Conservation (phyloP, 352 stramenopile genomes). For the Elongisporangium prolatum region DNA sequence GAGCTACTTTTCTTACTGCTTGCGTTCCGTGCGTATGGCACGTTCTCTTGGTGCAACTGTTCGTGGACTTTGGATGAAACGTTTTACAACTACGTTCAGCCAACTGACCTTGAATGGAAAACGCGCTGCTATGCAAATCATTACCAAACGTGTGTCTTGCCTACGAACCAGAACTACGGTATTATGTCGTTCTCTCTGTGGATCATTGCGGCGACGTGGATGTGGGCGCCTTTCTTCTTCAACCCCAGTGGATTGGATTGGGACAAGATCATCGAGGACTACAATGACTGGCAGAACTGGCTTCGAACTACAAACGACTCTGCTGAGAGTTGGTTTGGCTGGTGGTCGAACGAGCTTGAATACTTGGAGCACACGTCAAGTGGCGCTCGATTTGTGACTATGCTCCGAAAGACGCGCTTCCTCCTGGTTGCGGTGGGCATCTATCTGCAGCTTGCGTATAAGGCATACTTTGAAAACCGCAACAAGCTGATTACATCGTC, state of each 20-base stretch:
- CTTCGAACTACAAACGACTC: constrained; percentile 87
- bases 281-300: constrained; percentile 93
- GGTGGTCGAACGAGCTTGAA: constrained; percentile 80
- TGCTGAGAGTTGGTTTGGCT: constrained; percentile 83
- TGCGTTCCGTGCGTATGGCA: constrained; percentile 88
- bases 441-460: constrained; percentile 80
- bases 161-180: constrained; percentile 96
- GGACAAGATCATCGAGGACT: constrained; percentile 95
- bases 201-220: constrained; percentile 90
- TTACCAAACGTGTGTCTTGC: constrained; percentile 90
- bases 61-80: constrained; percentile 65
- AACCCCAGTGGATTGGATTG: constrained; percentile 98
- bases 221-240: constrained; percentile 90
- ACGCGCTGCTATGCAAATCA: constrained; percentile 74
- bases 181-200: constrained; percentile 96
- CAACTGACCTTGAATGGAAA: constrained; percentile 71
- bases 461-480: constrained; percentile 67
- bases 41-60: constrained; percentile 91
- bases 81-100: constrained; percentile 76
- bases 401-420: constrained; percentile 82
- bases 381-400: constrained; percentile 53
- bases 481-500: constrained; percentile 47
- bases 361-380: constrained; percentile 79
- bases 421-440: constrained; percentile 62
- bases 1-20: constrained; percentile 89